Base-by-base conservation (phyloP, 139 green algal genomes). In the Volvox reticuliferus region DNA sequence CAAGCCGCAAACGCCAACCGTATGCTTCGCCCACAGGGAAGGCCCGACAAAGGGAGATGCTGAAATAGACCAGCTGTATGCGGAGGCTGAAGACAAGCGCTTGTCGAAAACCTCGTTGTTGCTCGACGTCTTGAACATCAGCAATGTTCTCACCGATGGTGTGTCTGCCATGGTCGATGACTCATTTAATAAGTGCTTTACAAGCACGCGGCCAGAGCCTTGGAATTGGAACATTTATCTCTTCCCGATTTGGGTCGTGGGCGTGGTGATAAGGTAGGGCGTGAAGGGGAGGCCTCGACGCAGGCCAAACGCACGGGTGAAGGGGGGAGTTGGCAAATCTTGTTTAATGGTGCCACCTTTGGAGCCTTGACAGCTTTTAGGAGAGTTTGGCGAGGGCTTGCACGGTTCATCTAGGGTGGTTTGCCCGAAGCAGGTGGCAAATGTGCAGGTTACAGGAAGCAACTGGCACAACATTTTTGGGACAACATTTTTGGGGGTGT, bases 161-260 rank as follows among this genome's bases (percentile, higher is more conserved):
- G 97, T 94, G 17, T 91, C 94, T 1, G 95, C 97, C 6, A 95
- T 99, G 68, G 95, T 99, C 26, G 98, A 99, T 88, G 98, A 99
- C 90, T 98, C 97, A 12, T 99, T 99, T 95, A 95, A 97, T 55
- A 94, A 95, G 86, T 99, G 98, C 94, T 99, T 99, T 93, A 98
- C 90, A n/a, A 95, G 83, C 36, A 91, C 90, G 21, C 86, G 89
- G 2, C 93, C 96, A 21, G 97, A 99, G 61, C 95, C 96, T 26
- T 99, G 98, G 98, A 99, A 99, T 93, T 99, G 97, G 97, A 99
- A 99, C 92, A 93, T 97, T 30, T 99, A 99, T 94, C 95, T 99
- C 16, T 97, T 98, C 85, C 98, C 98, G 2, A 61, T 98, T 19
- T 99, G 98, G 98, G 55, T 93, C 22, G 62, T 94, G 62, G 95